Conservation (phyloP, 768 basidiomycete species). For the Boletus pseudopeckii region DNA sequence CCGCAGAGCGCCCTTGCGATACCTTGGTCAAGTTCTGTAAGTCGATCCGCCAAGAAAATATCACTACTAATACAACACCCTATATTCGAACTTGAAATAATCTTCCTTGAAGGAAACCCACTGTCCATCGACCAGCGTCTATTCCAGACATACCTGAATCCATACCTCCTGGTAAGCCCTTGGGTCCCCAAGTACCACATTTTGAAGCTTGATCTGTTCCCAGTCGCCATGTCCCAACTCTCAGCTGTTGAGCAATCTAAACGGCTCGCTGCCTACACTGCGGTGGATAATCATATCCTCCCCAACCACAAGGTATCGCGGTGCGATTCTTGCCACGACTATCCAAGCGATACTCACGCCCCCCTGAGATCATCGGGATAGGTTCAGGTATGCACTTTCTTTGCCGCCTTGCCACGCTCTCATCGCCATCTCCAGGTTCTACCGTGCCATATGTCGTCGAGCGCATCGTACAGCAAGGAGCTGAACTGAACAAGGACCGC, state of each 20-base stretch:
- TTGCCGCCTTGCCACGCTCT: background rate
- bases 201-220: background rate
- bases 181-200: background rate
- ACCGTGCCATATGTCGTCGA: constrained; percentile 98
- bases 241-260: constrained; percentile 75
- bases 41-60: background rate
- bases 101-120: constrained; percentile 9
- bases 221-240: constrained; percentile 29
- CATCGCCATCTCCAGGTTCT: constrained; percentile 51
- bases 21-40: constrained; percentile 16
- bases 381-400: constrained; percentile 59
- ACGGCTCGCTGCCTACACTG: constrained; percentile 86
- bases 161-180: constrained; percentile 8
- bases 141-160: constrained; percentile 3
- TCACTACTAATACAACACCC: background rate
- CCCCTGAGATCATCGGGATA: constrained; percentile 72
- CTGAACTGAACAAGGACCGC: constrained; percentile 68
- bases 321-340: background rate
- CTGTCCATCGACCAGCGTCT: constrained; percentile 9
- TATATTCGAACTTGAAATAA: background rate
- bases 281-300: constrained; percentile 85
- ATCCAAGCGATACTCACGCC: background rate
- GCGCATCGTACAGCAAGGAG: constrained; percentile 82
- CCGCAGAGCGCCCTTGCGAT: constrained; percentile 11
- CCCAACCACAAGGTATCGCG: constrained; percentile 75